Evolutionary conservation across 768 basidiomycete genomes (phyloP).

Genomic region (Mycena vitilis): DNA sequence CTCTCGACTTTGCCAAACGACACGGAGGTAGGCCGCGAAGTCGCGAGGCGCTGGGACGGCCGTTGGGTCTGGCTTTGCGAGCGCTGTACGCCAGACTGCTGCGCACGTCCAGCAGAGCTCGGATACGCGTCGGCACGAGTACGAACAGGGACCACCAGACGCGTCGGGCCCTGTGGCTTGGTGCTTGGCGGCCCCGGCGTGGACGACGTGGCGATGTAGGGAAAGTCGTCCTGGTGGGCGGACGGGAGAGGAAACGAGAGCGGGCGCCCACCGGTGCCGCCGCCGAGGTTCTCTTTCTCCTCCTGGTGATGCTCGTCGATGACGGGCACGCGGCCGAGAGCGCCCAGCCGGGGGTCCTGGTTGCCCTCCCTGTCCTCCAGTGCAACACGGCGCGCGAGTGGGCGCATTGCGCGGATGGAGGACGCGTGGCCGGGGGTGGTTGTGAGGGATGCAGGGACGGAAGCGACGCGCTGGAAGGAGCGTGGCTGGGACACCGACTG

Average conservation of each 20-base stretch:
- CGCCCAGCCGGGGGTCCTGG: constrained; percentile 41
- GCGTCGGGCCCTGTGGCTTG: constrained; percentile 33
- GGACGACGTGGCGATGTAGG: constrained; percentile 38
- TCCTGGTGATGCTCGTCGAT: constrained; percentile 47
- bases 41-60: constrained; percentile 34
- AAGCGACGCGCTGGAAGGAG: constrained; percentile 75
- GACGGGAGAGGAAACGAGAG: constrained; percentile 40
- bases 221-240: constrained; percentile 46
- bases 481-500: constrained; percentile 51
- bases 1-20: constrained; percentile 47
- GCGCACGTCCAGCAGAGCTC: constrained; percentile 20
- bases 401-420: constrained; percentile 37
- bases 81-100: constrained; percentile 29
- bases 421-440: constrained; percentile 47
- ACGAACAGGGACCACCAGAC: constrained; percentile 28
- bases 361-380: constrained; percentile 51
- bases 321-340: constrained; percentile 32
- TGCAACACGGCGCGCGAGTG: constrained; percentile 54
- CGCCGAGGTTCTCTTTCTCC: constrained; percentile 62
- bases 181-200: constrained; percentile 31
- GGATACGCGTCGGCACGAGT: constrained; percentile 31
- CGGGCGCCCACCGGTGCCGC: constrained; percentile 39
- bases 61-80: constrained; percentile 32
- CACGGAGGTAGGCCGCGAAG: constrained; percentile 39
- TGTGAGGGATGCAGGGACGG: constrained; percentile 62